Evolutionary conservation across 1,139 yeast species (phyloP).

Genomic region (Yamadazyma dendronema): DNA sequence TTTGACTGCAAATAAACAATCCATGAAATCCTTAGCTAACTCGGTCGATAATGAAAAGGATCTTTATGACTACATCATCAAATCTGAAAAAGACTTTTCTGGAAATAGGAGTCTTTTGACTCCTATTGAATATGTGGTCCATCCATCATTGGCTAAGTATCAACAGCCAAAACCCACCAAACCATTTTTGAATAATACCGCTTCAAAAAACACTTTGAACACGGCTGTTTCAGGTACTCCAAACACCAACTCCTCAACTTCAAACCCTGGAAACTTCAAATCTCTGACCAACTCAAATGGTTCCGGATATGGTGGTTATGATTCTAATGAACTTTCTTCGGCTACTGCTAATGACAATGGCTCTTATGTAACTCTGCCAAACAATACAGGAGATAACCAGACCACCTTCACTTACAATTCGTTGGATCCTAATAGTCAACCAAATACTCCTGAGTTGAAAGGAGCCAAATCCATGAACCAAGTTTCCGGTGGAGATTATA

Average conservation of each 20-base stretch:
- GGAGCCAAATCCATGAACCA: slow-evolving; percentile 42
- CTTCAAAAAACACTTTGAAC: no score
- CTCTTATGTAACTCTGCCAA: slow-evolving; percentile 1
- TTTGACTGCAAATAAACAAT: slow-evolving; percentile 49
- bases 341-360: background rate
- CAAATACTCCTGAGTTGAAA: slow-evolving; percentile 26
- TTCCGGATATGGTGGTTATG: background rate
- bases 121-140: slow-evolving; percentile 77
- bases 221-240: background rate
- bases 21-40: slow-evolving; percentile 75
- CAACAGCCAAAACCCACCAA: slow-evolving; percentile 26
- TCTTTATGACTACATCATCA: slow-evolving; percentile 64
- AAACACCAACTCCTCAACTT: background rate
- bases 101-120: slow-evolving; percentile 33
- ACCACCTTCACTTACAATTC: slow-evolving; percentile 25
- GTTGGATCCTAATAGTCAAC: slow-evolving; percentile 37
- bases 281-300: background rate
- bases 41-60: slow-evolving; percentile 82
- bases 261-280: background rate
- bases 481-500: slow-evolving; percentile 25
- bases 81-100: slow-evolving; percentile 38
- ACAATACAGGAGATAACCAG: slow-evolving; percentile 8
- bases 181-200: slow-evolving; percentile 38
- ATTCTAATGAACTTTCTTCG: background rate
- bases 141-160: slow-evolving; percentile 58